Base-by-base conservation (phyloP, 2,329 filamentous ascomycete genomes). In the Stagonosporopsis vannaccii region DNA sequence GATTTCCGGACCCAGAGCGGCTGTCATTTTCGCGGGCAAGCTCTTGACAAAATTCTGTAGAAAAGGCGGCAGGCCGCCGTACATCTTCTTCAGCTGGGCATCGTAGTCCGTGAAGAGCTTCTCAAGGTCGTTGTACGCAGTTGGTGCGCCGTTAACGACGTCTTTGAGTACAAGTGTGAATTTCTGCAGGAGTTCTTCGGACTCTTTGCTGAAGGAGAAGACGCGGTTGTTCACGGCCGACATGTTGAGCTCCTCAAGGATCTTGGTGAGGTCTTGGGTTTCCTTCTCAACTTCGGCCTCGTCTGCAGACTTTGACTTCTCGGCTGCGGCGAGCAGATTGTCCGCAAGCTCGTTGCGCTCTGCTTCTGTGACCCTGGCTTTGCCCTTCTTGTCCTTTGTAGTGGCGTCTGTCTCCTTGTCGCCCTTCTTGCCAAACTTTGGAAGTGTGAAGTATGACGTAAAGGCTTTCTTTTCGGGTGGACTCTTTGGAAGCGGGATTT, bases 141-240 rank as follows among this genome's bases (percentile, higher is more conserved):
- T 97, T 3, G 95, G 95, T 1, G 92, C 95, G 59, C 95, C 95
- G 72, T 92, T 93, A 68, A 95, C 86, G 15, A 97, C 85, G 73
- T 99, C 95, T 73, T 94, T 95, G 71, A 99, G 90, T 30, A 97
- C 88, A 52, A 92, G 82, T 1, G 92, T 96, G 82, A 99, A 99
- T 60, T 88, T 87, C 50, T 87, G 85, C 47, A 97, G 85, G 26
- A 97, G 84, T 61, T 91, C 89, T 59, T 92, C 87, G 0, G 91
- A 94, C 66, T 96, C 92, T 56, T 87, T 85, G n/a, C 90, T 91
- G 54, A 97, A 84, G 12, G 88, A 89, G 75, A 97, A 91, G 58
- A 91, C 91, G 55, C 88, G 89, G 79, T 96, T 95, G 80, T 96
- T 93, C 63, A 89, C 85, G 6, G 91, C 90, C 5, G 90, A 86